A percentile compares a stretch with the other conserved stretches of the same genome.
Conservation (phyloP, 2,329 filamentous ascomycete genomes). For the Aphanoascus verrucosus region DNA sequence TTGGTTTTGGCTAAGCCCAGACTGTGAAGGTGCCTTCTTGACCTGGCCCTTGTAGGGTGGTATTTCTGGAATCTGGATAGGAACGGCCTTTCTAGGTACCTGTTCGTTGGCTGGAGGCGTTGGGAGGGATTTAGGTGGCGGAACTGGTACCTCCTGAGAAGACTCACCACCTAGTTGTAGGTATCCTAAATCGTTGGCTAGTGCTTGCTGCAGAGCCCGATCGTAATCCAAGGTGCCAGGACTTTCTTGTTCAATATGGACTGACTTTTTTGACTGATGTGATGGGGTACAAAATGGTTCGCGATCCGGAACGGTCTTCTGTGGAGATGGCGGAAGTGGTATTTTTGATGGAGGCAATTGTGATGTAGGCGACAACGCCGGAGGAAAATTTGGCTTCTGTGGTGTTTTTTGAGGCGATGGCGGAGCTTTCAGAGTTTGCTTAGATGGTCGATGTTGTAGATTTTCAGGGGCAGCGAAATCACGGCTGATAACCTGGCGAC, state of each 20-base stretch:
- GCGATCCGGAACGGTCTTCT: conserved; percentile 40
- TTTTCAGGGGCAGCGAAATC: conserved; percentile 18
- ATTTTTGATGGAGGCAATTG: conserved; percentile 47
- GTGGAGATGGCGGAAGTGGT: conserved; percentile 50
- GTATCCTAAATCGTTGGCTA: conserved; percentile 34
- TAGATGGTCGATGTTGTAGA: conserved; percentile 21
- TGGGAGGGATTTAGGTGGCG: conserved; percentile 12
- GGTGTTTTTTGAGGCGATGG: conserved; percentile 49
- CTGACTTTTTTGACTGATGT: conserved; percentile 33
- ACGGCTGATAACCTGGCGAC: not conserved
- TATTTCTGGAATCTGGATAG: conserved; percentile 25
- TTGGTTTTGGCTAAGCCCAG: conserved; percentile 11
- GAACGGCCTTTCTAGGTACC: conserved; percentile 20
- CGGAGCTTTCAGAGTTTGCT: conserved; percentile 33
- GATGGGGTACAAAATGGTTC: conserved; percentile 36
- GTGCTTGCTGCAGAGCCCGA: conserved; percentile 32
- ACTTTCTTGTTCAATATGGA: conserved; percentile 24
- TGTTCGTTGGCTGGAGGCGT: conserved; percentile 13
- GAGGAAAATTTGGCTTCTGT: conserved; percentile 41
- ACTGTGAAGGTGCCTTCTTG: conserved; percentile 17
- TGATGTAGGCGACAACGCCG: conserved; percentile 21
- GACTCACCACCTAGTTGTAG: conserved; percentile 27
- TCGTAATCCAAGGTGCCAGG: conserved; percentile 33
- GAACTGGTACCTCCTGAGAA: conserved; percentile 17
- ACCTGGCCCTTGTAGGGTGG: conserved; percentile 25